phyloP scores from a whole-genome alignment of 352 stramenopile species.

The Pythium grandisporangium region DNA sequence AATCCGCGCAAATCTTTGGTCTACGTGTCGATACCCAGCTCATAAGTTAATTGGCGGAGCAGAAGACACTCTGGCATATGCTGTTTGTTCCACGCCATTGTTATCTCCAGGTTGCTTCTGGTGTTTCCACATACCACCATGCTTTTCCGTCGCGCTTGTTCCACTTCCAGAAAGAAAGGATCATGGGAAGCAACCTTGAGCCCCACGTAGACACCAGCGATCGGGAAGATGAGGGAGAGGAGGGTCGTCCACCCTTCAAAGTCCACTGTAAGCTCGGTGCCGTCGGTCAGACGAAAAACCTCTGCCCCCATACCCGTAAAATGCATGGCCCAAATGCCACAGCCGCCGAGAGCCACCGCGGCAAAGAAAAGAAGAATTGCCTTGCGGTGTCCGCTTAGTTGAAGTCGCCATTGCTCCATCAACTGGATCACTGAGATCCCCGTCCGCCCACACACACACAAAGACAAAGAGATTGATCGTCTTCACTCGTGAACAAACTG shows the following conservation, averaged over 20 bases:
- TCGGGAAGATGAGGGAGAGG: slow-evolving; percentile 40
- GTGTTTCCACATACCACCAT: slow-evolving; percentile 13
- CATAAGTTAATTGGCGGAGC: no score
- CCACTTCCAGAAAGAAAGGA: slow-evolving; percentile 53
- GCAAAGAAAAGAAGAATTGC: slow-evolving; percentile 28
- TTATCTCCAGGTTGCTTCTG: slow-evolving; percentile 4
- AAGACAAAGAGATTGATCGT: not conserved
- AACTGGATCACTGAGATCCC: slow-evolving; percentile 68
- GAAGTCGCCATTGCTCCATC: slow-evolving; percentile 63
- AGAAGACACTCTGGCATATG: not conserved
- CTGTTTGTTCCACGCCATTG: slow-evolving; percentile 2
- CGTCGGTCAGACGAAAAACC: slow-evolving; percentile 21
- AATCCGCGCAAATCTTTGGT: no score
- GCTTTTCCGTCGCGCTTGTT: slow-evolving; percentile 38
- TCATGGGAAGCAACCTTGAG: slow-evolving; percentile 44
- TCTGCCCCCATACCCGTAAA: slow-evolving; percentile 63
- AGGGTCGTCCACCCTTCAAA: slow-evolving; percentile 50
- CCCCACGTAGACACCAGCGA: slow-evolving; percentile 43
- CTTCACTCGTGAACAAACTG: not conserved
- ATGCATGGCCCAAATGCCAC: slow-evolving; percentile 68
- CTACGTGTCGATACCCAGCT: no score
- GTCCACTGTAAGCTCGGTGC: slow-evolving; percentile 22
- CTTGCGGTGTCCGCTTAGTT: slow-evolving; percentile 21
- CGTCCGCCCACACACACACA: no score
- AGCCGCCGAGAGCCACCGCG: slow-evolving; percentile 34